Evolutionary conservation across 2,329 filamentous ascomycete species (phyloP).

Genomic region (Aspergillus quadrilineatus): DNA sequence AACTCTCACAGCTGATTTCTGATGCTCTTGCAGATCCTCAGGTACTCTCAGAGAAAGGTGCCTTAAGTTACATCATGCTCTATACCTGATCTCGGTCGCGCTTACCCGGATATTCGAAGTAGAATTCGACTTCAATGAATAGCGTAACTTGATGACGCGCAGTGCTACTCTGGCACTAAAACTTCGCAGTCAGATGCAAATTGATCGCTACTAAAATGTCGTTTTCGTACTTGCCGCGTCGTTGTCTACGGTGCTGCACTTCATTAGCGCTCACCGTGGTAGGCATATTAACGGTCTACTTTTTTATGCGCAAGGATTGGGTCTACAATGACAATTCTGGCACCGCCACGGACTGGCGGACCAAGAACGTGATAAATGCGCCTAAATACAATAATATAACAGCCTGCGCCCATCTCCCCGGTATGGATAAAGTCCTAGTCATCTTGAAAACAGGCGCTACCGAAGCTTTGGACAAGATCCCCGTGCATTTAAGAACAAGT

Average conservation of each 20-base stretch:
- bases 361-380: not conserved
- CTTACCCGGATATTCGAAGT: not conserved
- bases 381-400: not conserved
- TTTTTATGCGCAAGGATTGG: not conserved
- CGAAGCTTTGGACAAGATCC: slow-evolving; percentile 29
- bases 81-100: not conserved
- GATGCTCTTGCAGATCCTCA: no score
- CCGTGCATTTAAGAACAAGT: slow-evolving; percentile 29
- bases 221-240: not conserved
- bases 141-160: no score
- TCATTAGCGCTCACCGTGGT: not conserved
- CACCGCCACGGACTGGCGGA: not conserved
- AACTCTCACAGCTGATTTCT: no score
- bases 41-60: no score
- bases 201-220: not conserved
- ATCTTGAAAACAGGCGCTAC: slow-evolving; percentile 32
- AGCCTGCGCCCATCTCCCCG: not conserved
- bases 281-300: not conserved
- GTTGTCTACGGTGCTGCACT: slow-evolving; percentile 1
- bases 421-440: slow-evolving; percentile 28
- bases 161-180: no score
- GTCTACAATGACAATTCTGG: not conserved
- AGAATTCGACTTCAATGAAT: no score
- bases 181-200: no score
- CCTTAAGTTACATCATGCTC: no score